These are phyloP conservation scores for Saturnispora zaruensis DNA, from an alignment of 805 yeast species.

Conservation along the genomic window DNA sequence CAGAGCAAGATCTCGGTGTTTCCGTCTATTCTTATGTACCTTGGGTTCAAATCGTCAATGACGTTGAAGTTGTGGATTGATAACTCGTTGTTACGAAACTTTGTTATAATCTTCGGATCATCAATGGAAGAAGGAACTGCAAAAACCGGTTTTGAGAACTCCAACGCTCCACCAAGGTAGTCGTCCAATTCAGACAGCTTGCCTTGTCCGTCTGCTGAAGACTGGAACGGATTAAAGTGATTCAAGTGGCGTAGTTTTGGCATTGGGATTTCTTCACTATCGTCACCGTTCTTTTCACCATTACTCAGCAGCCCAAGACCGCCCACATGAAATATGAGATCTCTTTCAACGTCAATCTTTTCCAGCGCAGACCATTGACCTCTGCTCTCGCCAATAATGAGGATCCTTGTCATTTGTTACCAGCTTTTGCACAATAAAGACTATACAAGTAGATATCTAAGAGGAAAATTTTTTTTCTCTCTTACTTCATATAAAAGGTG, in stretches of 20 bases:
- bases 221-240: slow-evolving; percentile 68
- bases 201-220: slow-evolving; percentile 44
- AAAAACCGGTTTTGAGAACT: slow-evolving; percentile 55
- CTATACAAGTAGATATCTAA: background rate
- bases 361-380: slow-evolving; percentile 6
- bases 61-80: slow-evolving; percentile 48
- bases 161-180: slow-evolving; percentile 36
- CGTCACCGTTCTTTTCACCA: background rate
- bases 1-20: slow-evolving; percentile 42
- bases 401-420: background rate
- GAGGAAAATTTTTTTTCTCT: background rate
- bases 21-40: slow-evolving; percentile 24
- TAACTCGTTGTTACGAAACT: slow-evolving; percentile 47
- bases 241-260: slow-evolving; percentile 4
- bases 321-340: slow-evolving; percentile 2
- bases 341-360: background rate
- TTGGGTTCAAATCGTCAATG: slow-evolving; percentile 49
- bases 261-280: background rate
- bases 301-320: slow-evolving; percentile 2
- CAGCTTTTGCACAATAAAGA: background rate
- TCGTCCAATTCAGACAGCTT: slow-evolving; percentile 48
- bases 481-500: background rate
- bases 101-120: slow-evolving; percentile 58
- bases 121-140: slow-evolving; percentile 72
- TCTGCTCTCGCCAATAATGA: slow-evolving; percentile 1